These are phyloP conservation scores for Calonectria fujianensis DNA, from an alignment of 2,329 filamentous ascomycete species.

Conservation along the genomic window DNA sequence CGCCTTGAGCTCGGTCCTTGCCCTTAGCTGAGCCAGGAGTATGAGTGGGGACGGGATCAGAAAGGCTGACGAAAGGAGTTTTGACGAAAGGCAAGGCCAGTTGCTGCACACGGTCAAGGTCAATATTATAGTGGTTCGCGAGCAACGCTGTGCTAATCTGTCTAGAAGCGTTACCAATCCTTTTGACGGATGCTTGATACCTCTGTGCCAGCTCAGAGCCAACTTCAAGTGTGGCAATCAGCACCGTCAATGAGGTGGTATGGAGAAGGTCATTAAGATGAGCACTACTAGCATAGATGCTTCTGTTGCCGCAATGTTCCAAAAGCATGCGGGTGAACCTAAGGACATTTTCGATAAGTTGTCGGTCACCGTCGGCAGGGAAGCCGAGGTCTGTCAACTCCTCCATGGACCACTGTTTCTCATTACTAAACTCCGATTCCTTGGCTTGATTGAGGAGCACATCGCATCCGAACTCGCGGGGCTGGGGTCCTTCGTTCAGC, in stretches of 20 bases:
- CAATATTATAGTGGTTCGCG: constrained; percentile 88
- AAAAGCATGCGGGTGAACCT: constrained; percentile 91
- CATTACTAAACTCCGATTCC: constrained; percentile 70
- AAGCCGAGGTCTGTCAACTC: constrained; percentile 78
- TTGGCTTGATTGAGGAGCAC: constrained; percentile 76
- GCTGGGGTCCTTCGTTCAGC: constrained; percentile 87
- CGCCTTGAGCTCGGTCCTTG: constrained; percentile 79
- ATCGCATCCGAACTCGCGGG: constrained; percentile 81
- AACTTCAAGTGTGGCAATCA: constrained; percentile 86
- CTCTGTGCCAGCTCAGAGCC: constrained; percentile 91
- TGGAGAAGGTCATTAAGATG: constrained; percentile 93
- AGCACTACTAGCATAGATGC: constrained; percentile 94
- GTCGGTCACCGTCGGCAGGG: constrained; percentile 83
- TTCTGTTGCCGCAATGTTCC: constrained; percentile 97
- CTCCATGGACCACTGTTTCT: constrained; percentile 65
- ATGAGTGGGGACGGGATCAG: constrained; percentile 71
- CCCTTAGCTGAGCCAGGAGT: constrained; percentile 78
- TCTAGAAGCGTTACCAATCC: constrained; percentile 78
- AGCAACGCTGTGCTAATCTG: constrained; percentile 84
- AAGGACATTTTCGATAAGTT: constrained; percentile 86
- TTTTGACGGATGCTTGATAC: constrained; percentile 92
- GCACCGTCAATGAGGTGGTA: constrained; percentile 86
- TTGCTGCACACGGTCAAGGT: constrained; percentile 87
- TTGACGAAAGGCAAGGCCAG: constrained; percentile 89
- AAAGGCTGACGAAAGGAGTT: constrained; percentile 73